A percentile compares a stretch with the other conserved stretches of the same genome.
phyloP scores from a whole-genome alignment of 176 grass and related monocot genomes.

The Oryza glumipatula region DNA sequence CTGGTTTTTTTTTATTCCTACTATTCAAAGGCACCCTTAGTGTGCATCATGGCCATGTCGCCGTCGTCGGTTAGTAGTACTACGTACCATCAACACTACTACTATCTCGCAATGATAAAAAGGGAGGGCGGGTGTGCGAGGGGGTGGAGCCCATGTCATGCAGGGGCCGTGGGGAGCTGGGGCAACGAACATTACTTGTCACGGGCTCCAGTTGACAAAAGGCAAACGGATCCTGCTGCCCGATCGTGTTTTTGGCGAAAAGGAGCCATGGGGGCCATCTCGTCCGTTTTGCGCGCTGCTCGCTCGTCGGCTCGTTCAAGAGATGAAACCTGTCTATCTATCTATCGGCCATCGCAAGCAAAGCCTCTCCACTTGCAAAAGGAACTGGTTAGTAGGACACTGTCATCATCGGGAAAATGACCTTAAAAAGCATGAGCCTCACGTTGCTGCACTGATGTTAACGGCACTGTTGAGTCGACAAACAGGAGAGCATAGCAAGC shows the following conservation, averaged over 20 bases:
- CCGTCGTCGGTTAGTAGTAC: not conserved
- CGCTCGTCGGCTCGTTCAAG: conserved; percentile 22
- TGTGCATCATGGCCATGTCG: not conserved
- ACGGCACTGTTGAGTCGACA: not conserved
- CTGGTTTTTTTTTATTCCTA: too few species aligned
- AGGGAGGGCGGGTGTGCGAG: not conserved
- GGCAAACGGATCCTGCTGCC: conserved; percentile 42
- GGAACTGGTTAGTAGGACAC: not conserved
- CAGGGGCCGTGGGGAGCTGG: conserved; percentile 10
- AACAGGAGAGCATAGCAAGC: not conserved
- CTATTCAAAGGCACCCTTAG: too few species aligned
- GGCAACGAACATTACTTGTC: conserved; percentile 48
- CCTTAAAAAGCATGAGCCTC: not conserved
- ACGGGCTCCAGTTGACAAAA: conserved; percentile 48
- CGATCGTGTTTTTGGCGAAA: conserved; percentile 38
- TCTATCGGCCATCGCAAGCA: conserved; percentile 38
- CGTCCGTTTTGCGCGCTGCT: conserved; percentile 27
- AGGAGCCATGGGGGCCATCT: conserved; percentile 1
- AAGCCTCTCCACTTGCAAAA: conserved; percentile 17
- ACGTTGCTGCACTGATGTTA: not conserved
- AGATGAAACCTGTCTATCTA: not conserved
- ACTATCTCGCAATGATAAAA: conserved; percentile 12
- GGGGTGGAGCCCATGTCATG: conserved; percentile 29
- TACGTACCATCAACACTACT: not conserved
- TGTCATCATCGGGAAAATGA: not conserved